Percentiles rank a stretch among this genome's conserved stretches.
Conservation (phyloP, 257 asterid species). For the Apocynum venetum region DNA sequence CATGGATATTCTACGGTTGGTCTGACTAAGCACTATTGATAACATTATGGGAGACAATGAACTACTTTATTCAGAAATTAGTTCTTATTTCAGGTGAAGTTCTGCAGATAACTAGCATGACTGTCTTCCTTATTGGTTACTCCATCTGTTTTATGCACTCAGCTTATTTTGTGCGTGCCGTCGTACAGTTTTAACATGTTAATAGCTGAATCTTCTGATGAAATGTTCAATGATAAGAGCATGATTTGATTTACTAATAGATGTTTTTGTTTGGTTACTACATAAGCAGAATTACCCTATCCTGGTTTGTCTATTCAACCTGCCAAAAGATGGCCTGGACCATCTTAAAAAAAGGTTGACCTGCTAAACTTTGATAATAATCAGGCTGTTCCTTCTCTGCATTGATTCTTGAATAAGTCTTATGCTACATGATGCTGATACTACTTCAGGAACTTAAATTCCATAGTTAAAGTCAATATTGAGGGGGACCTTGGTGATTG, state of each 20-base stretch:
- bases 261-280: neutral
- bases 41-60: neutral
- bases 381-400: neutral
- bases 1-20: no score
- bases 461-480: slow-evolving; percentile 25
- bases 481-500: slow-evolving; percentile 63
- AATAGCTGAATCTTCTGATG: neutral
- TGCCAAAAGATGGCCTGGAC: slow-evolving; percentile 12
- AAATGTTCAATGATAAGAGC: neutral
- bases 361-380: neutral
- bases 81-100: neutral
- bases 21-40: no score
- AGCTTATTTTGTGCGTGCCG: neutral
- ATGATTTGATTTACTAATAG: neutral
- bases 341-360: slow-evolving; percentile 1
- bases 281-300: neutral
- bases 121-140: neutral
- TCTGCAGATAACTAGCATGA: neutral
- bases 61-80: neutral
- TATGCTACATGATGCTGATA: neutral
- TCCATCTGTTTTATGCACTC: neutral
- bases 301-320: slow-evolving; percentile 7
- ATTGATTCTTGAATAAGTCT: neutral
- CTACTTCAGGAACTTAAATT: neutral
- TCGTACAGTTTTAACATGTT: neutral